phyloP scores from a whole-genome alignment of 352 stramenopile genomes.

The Phytophthora pluvialis region DNA sequence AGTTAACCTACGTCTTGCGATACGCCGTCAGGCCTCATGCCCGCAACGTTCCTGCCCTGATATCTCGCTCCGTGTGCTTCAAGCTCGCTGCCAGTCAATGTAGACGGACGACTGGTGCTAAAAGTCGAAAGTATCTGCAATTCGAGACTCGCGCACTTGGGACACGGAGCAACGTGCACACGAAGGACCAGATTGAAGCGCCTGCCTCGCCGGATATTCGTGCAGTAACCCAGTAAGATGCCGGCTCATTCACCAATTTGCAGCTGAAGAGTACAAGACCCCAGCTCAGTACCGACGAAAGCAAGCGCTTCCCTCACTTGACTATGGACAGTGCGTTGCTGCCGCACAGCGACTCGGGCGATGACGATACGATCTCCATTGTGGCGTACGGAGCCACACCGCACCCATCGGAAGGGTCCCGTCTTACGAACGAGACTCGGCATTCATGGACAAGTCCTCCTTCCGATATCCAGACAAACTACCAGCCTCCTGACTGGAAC shows the following conservation, averaged over 20 bases:
- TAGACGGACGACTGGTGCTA: conserved; percentile 8
- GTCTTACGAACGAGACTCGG: not conserved
- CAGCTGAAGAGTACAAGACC: conserved; percentile 8
- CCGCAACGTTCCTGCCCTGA: conserved; percentile 27
- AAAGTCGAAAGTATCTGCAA: conserved; percentile 18
- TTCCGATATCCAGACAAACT: conserved; percentile 9
- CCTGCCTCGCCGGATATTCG: conserved; percentile 3
- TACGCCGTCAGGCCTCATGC: conserved; percentile 15
- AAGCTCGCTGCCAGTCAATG: not conserved
- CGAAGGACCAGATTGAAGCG: conserved; percentile 30
- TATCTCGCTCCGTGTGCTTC: conserved; percentile 23
- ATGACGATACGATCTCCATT: conserved; percentile 33
- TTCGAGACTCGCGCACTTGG: conserved; percentile 11
- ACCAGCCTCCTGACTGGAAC: conserved; percentile 31
- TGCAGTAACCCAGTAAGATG: not conserved
- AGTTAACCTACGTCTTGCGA: conserved; percentile 31
- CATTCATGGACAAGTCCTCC: conserved; percentile 29
- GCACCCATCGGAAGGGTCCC: conserved; percentile 5
- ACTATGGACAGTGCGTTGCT: conserved; percentile 30
- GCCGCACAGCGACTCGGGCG: conserved; percentile 14
- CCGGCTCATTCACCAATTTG: conserved; percentile 25
- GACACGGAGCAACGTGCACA: conserved; percentile 23
- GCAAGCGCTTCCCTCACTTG: not conserved
- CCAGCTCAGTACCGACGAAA: not conserved
- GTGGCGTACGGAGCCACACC: conserved; percentile 27